Percentiles rank a stretch among this genome's conserved stretches.
Conservation (phyloP, 495 filamentous ascomycete species). For the Glutinoglossum americanum region DNA sequence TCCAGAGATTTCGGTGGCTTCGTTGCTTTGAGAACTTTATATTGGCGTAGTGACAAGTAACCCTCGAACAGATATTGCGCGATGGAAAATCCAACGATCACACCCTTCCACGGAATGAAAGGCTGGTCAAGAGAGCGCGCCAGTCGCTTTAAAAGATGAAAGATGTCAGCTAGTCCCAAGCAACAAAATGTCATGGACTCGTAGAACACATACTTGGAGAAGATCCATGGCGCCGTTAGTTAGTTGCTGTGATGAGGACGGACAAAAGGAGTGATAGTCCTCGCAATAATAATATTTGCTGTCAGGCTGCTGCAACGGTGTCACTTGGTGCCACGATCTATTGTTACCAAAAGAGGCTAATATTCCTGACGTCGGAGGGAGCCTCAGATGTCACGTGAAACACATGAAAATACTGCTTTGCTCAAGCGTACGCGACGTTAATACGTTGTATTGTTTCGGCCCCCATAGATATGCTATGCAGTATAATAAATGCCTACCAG, state of each 20-base stretch:
- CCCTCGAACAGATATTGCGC: constrained; percentile 75
- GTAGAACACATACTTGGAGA: constrained; percentile 14
- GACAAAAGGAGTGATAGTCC: not conserved
- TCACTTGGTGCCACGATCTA: not conserved
- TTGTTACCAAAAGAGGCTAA: no score
- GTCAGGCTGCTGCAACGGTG: not conserved
- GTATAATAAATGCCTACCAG: no score
- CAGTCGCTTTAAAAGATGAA: constrained; percentile 38
- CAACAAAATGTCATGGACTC: not conserved
- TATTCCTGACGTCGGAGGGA: no score
- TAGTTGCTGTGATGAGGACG: not conserved
- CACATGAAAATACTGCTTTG: not conserved
- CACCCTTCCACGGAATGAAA: constrained; percentile 87
- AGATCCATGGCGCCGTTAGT: constrained; percentile 6
- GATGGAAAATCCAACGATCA: constrained; percentile 81
- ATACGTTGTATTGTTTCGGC: no score
- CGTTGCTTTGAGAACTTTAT: constrained; percentile 55
- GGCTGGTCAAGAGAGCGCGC: constrained; percentile 75
- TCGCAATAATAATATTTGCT: not conserved
- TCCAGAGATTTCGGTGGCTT: constrained; percentile 66
- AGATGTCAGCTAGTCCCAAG: not conserved
- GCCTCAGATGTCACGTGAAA: not conserved
- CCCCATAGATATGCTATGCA: no score
- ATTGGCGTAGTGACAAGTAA: constrained; percentile 70
- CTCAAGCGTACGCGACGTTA: no score